A percentile compares a stretch with the other conserved stretches of the same genome.
phyloP scores from a whole-genome alignment of 331 rosid species.

The Quercus tomentella region DNA sequence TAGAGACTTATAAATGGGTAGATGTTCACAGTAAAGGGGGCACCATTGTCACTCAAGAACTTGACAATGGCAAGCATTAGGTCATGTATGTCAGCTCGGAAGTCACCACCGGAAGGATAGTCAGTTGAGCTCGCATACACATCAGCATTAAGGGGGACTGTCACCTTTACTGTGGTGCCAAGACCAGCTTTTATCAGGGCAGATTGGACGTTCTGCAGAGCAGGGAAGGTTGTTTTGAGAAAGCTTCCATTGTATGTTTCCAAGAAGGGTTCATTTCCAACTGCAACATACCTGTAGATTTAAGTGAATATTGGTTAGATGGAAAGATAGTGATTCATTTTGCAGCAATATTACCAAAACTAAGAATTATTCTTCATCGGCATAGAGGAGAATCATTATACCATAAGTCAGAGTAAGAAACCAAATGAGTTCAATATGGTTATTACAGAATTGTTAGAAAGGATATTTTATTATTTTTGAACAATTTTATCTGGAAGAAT shows the following conservation, averaged over 20 bases:
- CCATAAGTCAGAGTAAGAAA: background rate
- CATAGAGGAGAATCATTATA: background rate
- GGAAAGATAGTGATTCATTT: background rate
- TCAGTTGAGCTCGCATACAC: constrained; percentile 63
- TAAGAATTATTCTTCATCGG: background rate
- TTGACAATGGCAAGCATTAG: constrained; percentile 65
- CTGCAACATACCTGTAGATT: constrained; percentile 68
- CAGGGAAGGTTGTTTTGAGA: constrained; percentile 71
- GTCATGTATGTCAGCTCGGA: constrained; percentile 66
- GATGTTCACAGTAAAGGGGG: constrained; percentile 81
- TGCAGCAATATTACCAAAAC: background rate
- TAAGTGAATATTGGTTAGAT: constrained; percentile 5
- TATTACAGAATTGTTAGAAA: background rate
- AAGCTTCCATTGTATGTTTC: constrained; percentile 62
- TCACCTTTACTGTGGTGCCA: constrained; percentile 78
- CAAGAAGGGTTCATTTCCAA: constrained; percentile 92
- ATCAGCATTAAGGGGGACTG: constrained; percentile 88
- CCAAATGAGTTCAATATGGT: background rate
- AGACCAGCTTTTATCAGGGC: constrained; percentile 87
- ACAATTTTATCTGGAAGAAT: background rate
- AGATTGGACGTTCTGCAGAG: constrained; percentile 86
- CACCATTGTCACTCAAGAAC: constrained; percentile 59
- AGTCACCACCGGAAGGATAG: constrained; percentile 83
- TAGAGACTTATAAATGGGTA: constrained; percentile 95
- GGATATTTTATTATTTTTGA: background rate